phyloP scores from a whole-genome alignment of 2,329 filamentous ascomycete genomes.

The Drechslerella coelobrocha region DNA sequence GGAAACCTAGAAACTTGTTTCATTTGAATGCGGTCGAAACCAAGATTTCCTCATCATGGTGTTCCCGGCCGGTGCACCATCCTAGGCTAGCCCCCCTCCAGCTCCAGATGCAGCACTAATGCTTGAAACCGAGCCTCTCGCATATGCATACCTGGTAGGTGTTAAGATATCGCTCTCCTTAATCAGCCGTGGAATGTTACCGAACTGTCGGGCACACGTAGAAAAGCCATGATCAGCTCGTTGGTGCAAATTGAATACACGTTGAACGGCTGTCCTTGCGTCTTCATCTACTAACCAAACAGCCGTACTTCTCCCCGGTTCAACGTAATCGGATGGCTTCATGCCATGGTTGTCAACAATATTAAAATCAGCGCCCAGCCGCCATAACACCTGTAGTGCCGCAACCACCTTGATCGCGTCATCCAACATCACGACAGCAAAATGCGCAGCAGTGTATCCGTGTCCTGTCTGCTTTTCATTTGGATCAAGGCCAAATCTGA shows the following conservation, averaged over 20 bases:
- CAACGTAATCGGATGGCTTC: constrained; percentile 4
- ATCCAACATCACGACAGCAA: not conserved
- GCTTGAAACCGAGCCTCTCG: no score
- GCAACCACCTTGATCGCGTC: not conserved
- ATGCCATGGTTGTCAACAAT: constrained; percentile 5
- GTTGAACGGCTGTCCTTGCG: not conserved
- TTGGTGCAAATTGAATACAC: not conserved
- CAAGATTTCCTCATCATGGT: no score
- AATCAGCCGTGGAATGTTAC: no score
- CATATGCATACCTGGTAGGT: no score
- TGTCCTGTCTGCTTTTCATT: constrained; percentile 10
- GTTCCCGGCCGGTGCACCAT: no score
- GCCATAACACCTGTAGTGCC: not conserved
- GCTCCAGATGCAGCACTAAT: no score
- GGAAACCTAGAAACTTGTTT: not conserved
- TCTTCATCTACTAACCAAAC: not conserved
- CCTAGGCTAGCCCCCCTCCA: no score
- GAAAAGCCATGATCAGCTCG: not conserved
- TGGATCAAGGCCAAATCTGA: constrained; percentile 10
- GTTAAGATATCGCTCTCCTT: no score
- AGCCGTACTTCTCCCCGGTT: not conserved
- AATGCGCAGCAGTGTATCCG: constrained; percentile 14
- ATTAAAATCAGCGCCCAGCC: constrained; percentile 12
- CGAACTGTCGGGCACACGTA: no score
- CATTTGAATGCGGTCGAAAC: no score